Evolutionary conservation across 768 basidiomycete species (phyloP).

Genomic region (Hortiboletus campestris): DNA sequence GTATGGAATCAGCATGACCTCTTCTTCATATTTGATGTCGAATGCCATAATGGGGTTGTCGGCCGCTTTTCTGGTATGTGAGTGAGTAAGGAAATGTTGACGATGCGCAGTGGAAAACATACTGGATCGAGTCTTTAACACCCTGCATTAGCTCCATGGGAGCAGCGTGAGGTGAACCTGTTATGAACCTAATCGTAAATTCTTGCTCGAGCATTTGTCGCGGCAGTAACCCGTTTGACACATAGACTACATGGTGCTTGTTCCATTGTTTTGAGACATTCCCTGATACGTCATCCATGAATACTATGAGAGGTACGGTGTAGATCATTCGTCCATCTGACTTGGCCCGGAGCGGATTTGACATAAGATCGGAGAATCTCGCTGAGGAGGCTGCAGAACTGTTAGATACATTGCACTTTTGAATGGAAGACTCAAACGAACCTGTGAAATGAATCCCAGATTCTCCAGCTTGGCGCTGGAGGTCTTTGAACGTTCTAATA

Average conservation of each 20-base stretch:
- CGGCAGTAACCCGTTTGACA: conserved; percentile 33
- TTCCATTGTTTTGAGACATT: conserved; percentile 40
- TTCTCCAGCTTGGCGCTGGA: not conserved
- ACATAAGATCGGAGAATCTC: conserved; percentile 13
- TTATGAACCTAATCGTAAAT: conserved; percentile 28
- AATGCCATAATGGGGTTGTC: conserved; percentile 7
- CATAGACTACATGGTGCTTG: conserved; percentile 34
- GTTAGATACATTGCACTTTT: not conserved
- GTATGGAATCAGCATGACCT: conserved; percentile 26
- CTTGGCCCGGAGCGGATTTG: conserved; percentile 16
- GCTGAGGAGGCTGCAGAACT: not conserved
- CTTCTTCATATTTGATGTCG: conserved; percentile 21
- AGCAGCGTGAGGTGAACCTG: conserved; percentile 33
- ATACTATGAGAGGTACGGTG: conserved; percentile 27
- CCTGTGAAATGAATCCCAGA: conserved; percentile 5
- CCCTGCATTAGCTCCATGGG: conserved; percentile 35
- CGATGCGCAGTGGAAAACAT: not conserved
- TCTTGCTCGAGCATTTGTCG: conserved; percentile 32
- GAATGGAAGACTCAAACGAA: not conserved
- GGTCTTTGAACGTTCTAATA: conserved; percentile 7
- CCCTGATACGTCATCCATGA: conserved; percentile 37
- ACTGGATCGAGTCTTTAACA: conserved; percentile 29
- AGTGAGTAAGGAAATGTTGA: not conserved
- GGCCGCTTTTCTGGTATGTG: not conserved
- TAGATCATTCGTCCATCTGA: conserved; percentile 22